Evolutionary conservation across 2,329 filamentous ascomycete species (phyloP), one percentile per base, ranked within the genome.

Genomic region (Penicillium thymicola): DNA sequence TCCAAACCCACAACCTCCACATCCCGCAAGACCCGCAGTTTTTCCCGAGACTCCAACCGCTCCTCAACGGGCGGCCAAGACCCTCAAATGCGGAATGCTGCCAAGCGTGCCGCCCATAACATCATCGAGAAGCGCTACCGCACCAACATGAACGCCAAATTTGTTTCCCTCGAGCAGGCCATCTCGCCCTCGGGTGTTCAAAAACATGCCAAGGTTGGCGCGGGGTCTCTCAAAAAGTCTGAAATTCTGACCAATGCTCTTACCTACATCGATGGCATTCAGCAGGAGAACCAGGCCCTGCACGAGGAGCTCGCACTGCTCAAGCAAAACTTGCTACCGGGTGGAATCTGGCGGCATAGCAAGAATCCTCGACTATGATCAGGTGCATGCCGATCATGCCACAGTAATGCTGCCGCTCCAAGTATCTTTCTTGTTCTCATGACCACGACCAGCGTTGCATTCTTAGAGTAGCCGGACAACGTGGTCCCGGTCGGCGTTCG

Each of bases 111-210:
- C 16, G 73, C 73, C 3, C 73, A 75, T 63, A 75, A 75, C 60
- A 70, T 75, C 62, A 75, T 75, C 49, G 73, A 75, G 56, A 75
- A 75, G 59, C 73, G 73, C 11, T 75, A 75, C 55, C 72, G 73
- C 36, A 75, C 73, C 48, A 75, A 75, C 62, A 75, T 75, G 73
- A 75, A 75, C 48, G 72, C 73, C 64, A 75, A 75, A 43, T 75
- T 75, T 46, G 66, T 75, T 1, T 65, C 73, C 0, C 62, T 75
- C n/a, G 73, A 74, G 44, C 70, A 75, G 52, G 72, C 71, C 10
- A 73, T 74, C 56, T 65, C 62, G 2, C 57, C 62, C 40, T 61
- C 66, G 5, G 63, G 62, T 6, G 58, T 63, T n/a, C 64, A 65
- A 34, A 69, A 68, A 36, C 55, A 61, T 11, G 51, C 56, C 5